A percentile compares a stretch with the other conserved stretches of the same genome.
Evolutionary conservation across 352 stramenopile genomes (phyloP).

Genomic region (Plasmopara halstedii): DNA sequence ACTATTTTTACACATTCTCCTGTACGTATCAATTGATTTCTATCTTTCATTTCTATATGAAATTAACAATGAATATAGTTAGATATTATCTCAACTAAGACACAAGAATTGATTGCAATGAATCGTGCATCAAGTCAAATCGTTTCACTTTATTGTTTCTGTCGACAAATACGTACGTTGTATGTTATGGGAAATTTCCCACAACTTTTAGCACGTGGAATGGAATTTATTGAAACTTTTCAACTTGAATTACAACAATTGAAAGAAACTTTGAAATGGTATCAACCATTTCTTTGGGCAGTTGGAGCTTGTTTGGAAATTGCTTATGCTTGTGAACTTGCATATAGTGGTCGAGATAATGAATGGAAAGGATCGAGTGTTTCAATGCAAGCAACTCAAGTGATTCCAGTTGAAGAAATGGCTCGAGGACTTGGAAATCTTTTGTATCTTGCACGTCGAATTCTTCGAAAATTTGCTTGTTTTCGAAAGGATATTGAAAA

Average conservation of each 20-base stretch:
- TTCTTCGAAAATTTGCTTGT: conserved; percentile 41
- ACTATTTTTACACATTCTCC: conserved; percentile 60
- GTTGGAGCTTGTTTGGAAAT: conserved; percentile 69
- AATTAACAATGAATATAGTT: conserved; percentile 26
- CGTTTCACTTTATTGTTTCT: conserved; percentile 73
- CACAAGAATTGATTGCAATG: conserved; percentile 42
- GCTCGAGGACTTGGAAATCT: conserved; percentile 53
- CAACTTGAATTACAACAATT: conserved; percentile 27
- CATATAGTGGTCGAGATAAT: conserved; percentile 61
- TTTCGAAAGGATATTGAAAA: background rate
- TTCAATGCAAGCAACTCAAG: conserved; percentile 29
- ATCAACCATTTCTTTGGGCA: conserved; percentile 61
- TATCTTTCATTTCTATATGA: background rate
- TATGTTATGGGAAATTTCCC: conserved; percentile 66
- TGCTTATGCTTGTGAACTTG: conserved; percentile 64
- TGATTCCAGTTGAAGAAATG: conserved; percentile 55
- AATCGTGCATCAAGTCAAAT: conserved; percentile 44
- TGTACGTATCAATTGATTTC: conserved; percentile 15
- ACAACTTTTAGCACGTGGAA: conserved; percentile 48
- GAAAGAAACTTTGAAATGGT: conserved; percentile 20
- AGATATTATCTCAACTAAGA: conserved; percentile 39
- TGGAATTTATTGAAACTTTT: conserved; percentile 52
- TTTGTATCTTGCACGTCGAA: conserved; percentile 59
- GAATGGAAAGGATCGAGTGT: conserved; percentile 46
- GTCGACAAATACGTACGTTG: conserved; percentile 62